Conservation (phyloP, 2,329 filamentous ascomycete species). For the Penicillium sp. region DNA sequence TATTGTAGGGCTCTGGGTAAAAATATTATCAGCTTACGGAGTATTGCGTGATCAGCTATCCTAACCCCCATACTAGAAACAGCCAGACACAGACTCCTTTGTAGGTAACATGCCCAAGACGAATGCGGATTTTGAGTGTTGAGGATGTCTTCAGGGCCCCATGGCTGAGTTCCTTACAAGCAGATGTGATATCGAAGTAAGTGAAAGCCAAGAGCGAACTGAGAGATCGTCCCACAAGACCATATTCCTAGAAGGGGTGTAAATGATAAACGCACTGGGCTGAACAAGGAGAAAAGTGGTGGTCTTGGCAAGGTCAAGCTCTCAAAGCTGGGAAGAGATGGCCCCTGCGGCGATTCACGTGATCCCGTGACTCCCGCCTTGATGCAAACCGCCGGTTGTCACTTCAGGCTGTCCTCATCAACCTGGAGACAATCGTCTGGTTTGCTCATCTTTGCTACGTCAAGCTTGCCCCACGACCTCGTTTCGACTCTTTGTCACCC, state of each 20-base stretch:
- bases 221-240: not conserved
- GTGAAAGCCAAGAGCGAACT: not conserved
- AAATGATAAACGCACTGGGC: too few species aligned
- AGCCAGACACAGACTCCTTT: too few species aligned
- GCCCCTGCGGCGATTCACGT: slow-evolving; percentile 12
- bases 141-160: too few species aligned
- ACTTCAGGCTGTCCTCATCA: slow-evolving; percentile 26
- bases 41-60: too few species aligned
- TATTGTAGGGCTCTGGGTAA: too few species aligned
- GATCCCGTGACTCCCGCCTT: slow-evolving; percentile 36
- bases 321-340: slow-evolving; percentile 7
- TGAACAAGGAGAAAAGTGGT: not conserved
- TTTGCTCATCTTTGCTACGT: slow-evolving; percentile 21
- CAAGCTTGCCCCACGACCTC: slow-evolving; percentile 11
- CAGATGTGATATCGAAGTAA: too few species aligned
- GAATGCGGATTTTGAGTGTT: too few species aligned
- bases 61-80: too few species aligned
- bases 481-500: slow-evolving; percentile 8
- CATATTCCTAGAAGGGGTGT: too few species aligned
- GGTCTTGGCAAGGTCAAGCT: slow-evolving; percentile 8
- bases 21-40: too few species aligned
- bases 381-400: slow-evolving; percentile 41
- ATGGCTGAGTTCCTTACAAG: too few species aligned
- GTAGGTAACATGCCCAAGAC: too few species aligned
- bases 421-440: slow-evolving; percentile 20